Evolutionary conservation across 179 eudicot species (phyloP).

Genomic region (Pouteria campechiana): DNA sequence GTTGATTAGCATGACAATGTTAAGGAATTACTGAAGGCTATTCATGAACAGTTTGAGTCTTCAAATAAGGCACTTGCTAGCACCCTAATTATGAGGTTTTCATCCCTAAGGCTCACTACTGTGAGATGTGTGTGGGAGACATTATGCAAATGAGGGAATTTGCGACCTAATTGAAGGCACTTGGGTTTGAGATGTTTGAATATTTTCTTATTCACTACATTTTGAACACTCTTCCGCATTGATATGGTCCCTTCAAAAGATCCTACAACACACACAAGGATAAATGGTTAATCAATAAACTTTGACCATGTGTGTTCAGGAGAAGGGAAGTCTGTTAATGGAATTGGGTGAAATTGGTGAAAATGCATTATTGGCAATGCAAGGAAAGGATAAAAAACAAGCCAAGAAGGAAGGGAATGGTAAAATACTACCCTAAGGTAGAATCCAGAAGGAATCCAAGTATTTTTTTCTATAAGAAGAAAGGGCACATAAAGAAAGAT

Average conservation of each 20-base stretch:
- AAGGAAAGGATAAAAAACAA: conserved; percentile 1
- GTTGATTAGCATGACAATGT: conserved; percentile 1
- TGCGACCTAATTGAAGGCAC: background rate
- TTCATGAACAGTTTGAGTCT: conserved; percentile 1
- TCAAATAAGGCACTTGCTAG: conserved; percentile 7
- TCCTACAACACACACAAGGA: conserved; percentile 1
- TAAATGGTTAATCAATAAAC: conserved; percentile 7
- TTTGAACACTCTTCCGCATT: background rate
- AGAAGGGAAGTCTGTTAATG: conserved; percentile 3
- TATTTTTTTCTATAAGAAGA: background rate
- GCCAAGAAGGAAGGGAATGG: background rate
- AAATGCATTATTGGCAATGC: background rate
- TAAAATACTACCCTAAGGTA: background rate
- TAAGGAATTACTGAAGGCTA: conserved; percentile 5
- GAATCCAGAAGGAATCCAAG: conserved; percentile 1
- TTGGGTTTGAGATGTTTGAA: conserved; percentile 1
- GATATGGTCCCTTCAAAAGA: background rate
- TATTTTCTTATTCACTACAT: conserved; percentile 1
- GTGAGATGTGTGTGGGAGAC: conserved; percentile 4
- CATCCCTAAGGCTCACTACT: background rate
- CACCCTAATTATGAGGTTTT: conserved; percentile 5
- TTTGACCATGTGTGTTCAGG: conserved; percentile 8
- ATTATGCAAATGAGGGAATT: conserved; percentile 9
- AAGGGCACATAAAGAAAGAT: background rate
- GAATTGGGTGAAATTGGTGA: background rate